Evolutionary conservation across 345 rosid genomes (phyloP).

Genomic region (Xanthoceras sorbifolium): DNA sequence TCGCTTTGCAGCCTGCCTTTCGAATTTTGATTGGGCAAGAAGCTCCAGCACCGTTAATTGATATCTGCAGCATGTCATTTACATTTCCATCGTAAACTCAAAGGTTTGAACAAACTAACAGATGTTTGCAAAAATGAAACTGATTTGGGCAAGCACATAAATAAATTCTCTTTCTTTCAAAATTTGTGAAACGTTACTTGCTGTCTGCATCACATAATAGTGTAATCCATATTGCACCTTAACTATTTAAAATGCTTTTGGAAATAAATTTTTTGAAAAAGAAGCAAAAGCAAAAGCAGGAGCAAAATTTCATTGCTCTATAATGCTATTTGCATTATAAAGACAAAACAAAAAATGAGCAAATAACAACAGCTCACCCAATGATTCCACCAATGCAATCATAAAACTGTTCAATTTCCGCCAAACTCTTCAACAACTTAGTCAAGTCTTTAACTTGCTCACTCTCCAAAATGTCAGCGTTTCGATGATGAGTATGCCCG

Average conservation of each 20-base stretch:
- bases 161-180: no score
- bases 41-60: conserved; percentile 84
- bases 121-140: no score
- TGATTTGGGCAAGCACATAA: no score
- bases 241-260: not conserved
- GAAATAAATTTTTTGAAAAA: no score
- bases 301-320: not conserved
- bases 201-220: no score
- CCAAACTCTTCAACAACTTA: conserved; percentile 51
- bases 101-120: not conserved
- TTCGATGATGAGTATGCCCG: conserved; percentile 24
- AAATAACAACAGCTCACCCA: conserved; percentile 48
- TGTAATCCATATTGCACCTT: not conserved
- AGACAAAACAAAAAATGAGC: not conserved
- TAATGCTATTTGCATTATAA: not conserved
- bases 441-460: conserved; percentile 53
- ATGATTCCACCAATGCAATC: conserved; percentile 93
- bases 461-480: conserved; percentile 33
- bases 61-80: conserved; percentile 52
- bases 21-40: conserved; percentile 56
- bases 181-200: not conserved
- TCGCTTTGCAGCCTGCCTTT: conserved; percentile 41
- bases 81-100: conserved; percentile 18
- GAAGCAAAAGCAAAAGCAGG: not conserved
- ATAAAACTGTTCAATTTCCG: conserved; percentile 71